Base-by-base conservation (phyloP, 2,329 filamentous ascomycete genomes). In the Ascochyta fabae region DNA sequence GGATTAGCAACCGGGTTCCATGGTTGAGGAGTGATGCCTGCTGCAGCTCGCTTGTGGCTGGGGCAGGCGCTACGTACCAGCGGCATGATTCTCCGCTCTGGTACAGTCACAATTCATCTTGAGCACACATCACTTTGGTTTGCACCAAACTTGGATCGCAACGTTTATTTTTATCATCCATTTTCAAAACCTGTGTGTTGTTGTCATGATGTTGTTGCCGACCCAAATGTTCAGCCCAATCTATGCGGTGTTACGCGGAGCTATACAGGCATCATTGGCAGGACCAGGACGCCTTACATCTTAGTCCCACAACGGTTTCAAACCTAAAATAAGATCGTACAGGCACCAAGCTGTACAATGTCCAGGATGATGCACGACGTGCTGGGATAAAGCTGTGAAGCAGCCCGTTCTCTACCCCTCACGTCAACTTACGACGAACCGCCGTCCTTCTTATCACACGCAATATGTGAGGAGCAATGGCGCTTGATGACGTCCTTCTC, bases 41-140 rank as follows among this genome's bases (percentile, higher is more conserved):
- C 22, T 53, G 50, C 43, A 42, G 50, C 50, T 53, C 50, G 50
- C 43, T 53, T 43, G 19, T 27, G 41, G 19, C 48, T 33, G 26
- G 40, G 19, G 39, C 23, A 22, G 15, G 46, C 24, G 46, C 46
- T 42, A 15, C 40, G 19, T 19, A 19, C 19, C 19, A 19, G 19
- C 33, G 38, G 33, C 27, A 35, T 35, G 51, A 44, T 48, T 36
- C 31, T 48, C 31, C 16, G 13, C 12, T 39, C 36, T 39, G 16
- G 10, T 31, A 12, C 12, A 2, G 29, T 23, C 19, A 35, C n/a
- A 9, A 35, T 35, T 16, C 4, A 10, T 16, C 13, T 9, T 10
- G 10, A 34, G n/a, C 33, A 35, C 15, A n/a, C n/a, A 35, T 16
- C 5, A 16, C 15, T 9, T n/a, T 16, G 4, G 5, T n/a, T n/a